Percentiles rank a stretch among this genome's conserved stretches.
Evolutionary conservation across 2,329 filamentous ascomycete genomes (phyloP).

Genomic region (Xylariaceae sp.): DNA sequence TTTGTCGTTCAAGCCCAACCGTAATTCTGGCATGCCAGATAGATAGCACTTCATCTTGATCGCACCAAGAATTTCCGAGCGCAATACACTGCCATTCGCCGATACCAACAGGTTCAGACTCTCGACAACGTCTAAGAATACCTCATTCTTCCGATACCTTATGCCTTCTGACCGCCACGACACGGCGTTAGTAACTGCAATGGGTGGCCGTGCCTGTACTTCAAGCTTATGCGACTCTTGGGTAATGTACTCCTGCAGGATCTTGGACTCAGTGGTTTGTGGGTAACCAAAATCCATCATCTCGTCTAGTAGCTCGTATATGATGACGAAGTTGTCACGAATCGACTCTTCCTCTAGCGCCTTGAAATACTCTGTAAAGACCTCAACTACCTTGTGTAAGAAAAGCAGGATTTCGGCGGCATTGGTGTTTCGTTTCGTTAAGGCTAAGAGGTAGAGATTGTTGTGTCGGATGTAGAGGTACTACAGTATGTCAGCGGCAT

Average conservation of each 20-base stretch:
- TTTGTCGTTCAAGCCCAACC: slow-evolving; percentile 95
- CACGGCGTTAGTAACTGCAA: slow-evolving; percentile 97
- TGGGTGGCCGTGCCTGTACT: slow-evolving; percentile 92
- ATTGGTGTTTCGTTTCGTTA: slow-evolving; percentile 99
- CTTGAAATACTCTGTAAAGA: slow-evolving; percentile 99
- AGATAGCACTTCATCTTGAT: slow-evolving; percentile 99
- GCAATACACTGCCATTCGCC: slow-evolving; percentile 90
- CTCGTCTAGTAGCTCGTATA: slow-evolving; percentile 97
- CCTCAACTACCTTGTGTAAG: slow-evolving; percentile 96
- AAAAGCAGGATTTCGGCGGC: slow-evolving; percentile 98
- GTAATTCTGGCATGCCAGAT: slow-evolving; percentile 95
- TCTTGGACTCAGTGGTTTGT: slow-evolving; percentile 98
- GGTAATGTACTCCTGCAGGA: slow-evolving; percentile 98
- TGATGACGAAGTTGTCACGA: slow-evolving; percentile 98
- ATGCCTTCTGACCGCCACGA: slow-evolving; percentile 98
- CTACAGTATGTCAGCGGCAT: slow-evolving; percentile 50
- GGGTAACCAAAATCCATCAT: slow-evolving; percentile 99
- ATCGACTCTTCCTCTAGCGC: slow-evolving; percentile 98
- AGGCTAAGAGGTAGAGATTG: slow-evolving; percentile 95
- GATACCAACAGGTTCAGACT: slow-evolving; percentile 95
- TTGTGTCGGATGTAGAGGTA: slow-evolving; percentile 99
- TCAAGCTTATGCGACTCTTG: slow-evolving; percentile 99
- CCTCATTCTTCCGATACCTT: slow-evolving; percentile 98
- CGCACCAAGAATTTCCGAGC: slow-evolving; percentile 94
- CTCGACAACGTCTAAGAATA: slow-evolving; percentile 97